Evolutionary conservation across 768 basidiomycete species (phyloP).

Genomic region (Rhizopogon salebrosus): DNA sequence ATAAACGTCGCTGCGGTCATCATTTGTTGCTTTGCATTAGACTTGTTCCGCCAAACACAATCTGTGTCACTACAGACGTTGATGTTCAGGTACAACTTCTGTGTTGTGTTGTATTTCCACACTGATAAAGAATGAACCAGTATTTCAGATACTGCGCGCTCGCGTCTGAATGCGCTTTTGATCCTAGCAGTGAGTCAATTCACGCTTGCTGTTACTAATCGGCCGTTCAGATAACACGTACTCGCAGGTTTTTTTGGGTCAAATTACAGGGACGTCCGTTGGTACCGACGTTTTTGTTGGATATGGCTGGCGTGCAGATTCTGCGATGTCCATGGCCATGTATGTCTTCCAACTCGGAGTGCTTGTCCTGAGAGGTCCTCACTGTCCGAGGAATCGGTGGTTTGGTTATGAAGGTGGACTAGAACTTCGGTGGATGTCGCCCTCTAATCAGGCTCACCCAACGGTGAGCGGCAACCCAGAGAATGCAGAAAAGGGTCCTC

Average conservation of each 20-base stretch:
- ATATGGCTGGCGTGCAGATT: conserved; percentile 33
- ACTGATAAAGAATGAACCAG: conserved; percentile 7
- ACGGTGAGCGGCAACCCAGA: background rate
- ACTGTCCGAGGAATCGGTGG: conserved; percentile 37
- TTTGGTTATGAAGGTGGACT: conserved; percentile 59
- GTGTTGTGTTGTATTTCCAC: conserved; percentile 8
- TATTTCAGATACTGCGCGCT: conserved; percentile 20
- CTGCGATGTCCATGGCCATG: conserved; percentile 28
- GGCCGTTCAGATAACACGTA: background rate
- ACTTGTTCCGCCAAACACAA: conserved; percentile 33
- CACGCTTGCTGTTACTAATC: background rate
- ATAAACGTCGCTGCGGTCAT: conserved; percentile 33
- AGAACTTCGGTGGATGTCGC: background rate
- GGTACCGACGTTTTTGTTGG: conserved; percentile 34
- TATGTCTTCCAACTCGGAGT: conserved; percentile 29
- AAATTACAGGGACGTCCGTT: conserved; percentile 38
- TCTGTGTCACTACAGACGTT: conserved; percentile 28
- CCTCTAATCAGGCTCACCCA: background rate
- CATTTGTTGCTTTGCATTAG: conserved; percentile 36
- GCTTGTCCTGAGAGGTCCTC: conserved; percentile 34
- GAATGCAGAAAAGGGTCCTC: background rate
- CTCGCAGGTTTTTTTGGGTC: conserved; percentile 27
- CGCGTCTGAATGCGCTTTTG: conserved; percentile 24
- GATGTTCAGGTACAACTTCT: conserved; percentile 8
- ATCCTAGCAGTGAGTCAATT: conserved; percentile 17